Evolutionary conservation across 305 asterid species (phyloP), one percentile per base, ranked within the genome.

Genomic region (Andrographis paniculata): DNA sequence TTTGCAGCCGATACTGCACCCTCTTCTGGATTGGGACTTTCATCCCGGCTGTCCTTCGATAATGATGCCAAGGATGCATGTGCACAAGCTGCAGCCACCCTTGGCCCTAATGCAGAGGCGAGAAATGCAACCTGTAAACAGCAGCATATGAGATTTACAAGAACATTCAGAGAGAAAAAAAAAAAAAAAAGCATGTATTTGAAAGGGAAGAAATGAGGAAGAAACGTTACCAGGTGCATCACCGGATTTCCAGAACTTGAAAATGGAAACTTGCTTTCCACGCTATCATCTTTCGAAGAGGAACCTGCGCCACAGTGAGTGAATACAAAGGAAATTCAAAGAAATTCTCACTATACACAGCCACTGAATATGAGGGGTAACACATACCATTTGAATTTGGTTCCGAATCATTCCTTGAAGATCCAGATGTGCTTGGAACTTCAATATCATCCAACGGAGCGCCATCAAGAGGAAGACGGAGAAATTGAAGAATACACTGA

Each of bases 31-130:
- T n/a, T n/a, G n/a, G n/a, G n/a, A n/a, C n/a, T 70, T 53, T 63
- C 79, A 61, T 76, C 93, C 60, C 58, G 66, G 54, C 61, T 65
- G 63, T 80, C 88, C 61, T 72, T 71, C 19, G 82, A 77, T 59
- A 91, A 64, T 35, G 83, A 82, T 48, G 79, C 82, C 72, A 91
- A 64, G 30, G 87, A 84, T 50, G 95, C 91, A 70, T 87, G 99
- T 46, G 99, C 96, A 77, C 99, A 91, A 40, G 94, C 95, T 55
- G 99, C 99, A 75, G 96, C 96, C 56, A 91, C 96, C 66, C 99
- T 87, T 17, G 99, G 99, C 43, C 99, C 99, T 62, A 91, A 71
- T 24, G 87, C 80, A 57, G 96, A 83, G 51, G 95, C 86, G 63
- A 91, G 74, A 82, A 91, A 91, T 17, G 99, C 84, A 50, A 87